Percentiles rank a stretch among this genome's conserved stretches.
phyloP scores from a whole-genome alignment of 306 rosid genomes.

The Citrullus amarus region DNA sequence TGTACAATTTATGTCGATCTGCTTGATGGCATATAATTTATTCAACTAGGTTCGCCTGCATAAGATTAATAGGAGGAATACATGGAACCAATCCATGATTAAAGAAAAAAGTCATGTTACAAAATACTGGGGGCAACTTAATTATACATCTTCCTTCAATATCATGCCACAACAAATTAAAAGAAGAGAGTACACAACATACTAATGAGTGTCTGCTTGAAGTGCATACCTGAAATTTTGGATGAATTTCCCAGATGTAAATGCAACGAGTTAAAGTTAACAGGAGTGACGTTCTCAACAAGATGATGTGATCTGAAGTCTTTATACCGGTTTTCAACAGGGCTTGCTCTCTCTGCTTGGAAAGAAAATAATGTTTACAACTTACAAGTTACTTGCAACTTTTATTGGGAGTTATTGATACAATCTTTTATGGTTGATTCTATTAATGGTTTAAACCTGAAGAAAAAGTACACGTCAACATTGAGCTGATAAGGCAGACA shows the following conservation, averaged over 20 bases:
- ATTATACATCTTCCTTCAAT: neutral
- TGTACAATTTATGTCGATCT: neutral
- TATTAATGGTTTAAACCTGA: neutral
- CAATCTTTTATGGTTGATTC: neutral
- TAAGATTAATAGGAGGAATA: neutral
- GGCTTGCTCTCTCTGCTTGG: conserved; percentile 28
- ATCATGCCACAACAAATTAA: neutral
- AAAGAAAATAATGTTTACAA: conserved; percentile 3
- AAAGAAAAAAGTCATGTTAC: neutral
- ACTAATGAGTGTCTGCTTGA: neutral
- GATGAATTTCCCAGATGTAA: conserved; percentile 21
- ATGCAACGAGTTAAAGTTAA: conserved; percentile 15
- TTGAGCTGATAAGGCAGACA: neutral
- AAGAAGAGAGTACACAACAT: neutral
- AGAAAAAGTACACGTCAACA: neutral
- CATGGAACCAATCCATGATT: neutral
- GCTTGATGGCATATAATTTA: neutral
- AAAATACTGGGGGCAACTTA: neutral
- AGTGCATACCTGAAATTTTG: conserved; percentile 35
- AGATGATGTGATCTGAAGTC: conserved; percentile 17
- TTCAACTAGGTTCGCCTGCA: neutral
- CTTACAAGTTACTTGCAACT: neutral
- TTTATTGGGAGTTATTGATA: neutral
- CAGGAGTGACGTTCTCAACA: conserved; percentile 20
- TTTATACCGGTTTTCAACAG: conserved; percentile 9